Evolutionary conservation across 2,329 filamentous ascomycete genomes (phyloP), one percentile per base, ranked within the genome.

Genomic region (Celoporthe dispersa): DNA sequence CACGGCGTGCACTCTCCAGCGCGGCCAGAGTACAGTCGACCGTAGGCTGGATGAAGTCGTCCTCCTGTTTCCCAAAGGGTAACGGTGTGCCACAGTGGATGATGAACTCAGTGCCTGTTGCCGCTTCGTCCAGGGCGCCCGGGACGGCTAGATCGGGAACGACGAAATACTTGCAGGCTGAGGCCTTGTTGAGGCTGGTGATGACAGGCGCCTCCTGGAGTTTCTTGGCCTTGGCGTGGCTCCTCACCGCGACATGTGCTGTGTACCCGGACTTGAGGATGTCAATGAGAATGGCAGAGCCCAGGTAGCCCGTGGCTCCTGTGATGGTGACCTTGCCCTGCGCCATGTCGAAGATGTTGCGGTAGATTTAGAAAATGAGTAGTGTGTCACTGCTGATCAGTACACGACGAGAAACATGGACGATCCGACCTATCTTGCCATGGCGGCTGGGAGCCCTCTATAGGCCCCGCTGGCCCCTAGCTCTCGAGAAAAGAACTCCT

Each of bases 281-380:
- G 35, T 74, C 69, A 57, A 73, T 68, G 51, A 76, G 73, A n/a
- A 76, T 63, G 28, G 75, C 60, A 12, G 72, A 72, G 33, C 72
- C 75, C 2, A 76, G 69, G 33, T 71, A 76, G 67, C 75, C 75
- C 28, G 73, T 73, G 31, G 73, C 75, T 14, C 75, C 75, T 14
- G 75, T 76, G 44, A 76, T 72, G 51, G 76, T 72, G 44, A 73
- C 70, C 44, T 69, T 69, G 39, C 67, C 67, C n/a, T 61, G 59
- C 39, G 64, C 64, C 67, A 70, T 68, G 19, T 4, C 5, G 37
- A 51, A 11, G 25, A 28, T 41, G 33, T 12, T 41, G 64, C 31
- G 22, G 19, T 14, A 12, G n/a, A 41, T 6, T 28, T 6, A 25
- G 16, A 33, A 22, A 35, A 31, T 11, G 35, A 14, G n/a, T 14